Percentiles rank a stretch among this genome's conserved stretches.
Evolutionary conservation across 768 basidiomycete genomes (phyloP).

Genomic region (Macrolepiota fuliginosa): DNA sequence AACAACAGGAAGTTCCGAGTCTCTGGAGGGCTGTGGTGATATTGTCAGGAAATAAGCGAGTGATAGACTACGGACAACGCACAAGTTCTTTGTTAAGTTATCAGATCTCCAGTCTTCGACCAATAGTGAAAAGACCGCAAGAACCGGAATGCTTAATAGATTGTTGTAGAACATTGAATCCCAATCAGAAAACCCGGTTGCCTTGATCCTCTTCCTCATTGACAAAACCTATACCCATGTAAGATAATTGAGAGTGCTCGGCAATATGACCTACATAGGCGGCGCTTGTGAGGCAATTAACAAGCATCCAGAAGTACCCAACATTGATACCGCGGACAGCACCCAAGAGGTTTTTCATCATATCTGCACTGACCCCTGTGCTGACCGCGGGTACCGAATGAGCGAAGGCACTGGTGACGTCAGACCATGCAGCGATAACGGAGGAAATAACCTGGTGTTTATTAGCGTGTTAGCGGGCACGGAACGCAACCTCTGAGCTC

Average conservation of each 20-base stretch:
- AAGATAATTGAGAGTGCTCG: not conserved
- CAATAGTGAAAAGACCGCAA: slow-evolving; percentile 77
- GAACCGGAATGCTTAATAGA: slow-evolving; percentile 87
- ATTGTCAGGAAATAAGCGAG: not conserved
- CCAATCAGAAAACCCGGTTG: slow-evolving; percentile 95
- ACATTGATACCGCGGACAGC: slow-evolving; percentile 56
- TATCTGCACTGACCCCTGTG: slow-evolving; percentile 30
- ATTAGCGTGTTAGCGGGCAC: not conserved
- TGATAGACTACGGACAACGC: slow-evolving; percentile 29
- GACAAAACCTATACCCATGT: slow-evolving; percentile 70
- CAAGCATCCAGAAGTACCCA: slow-evolving; percentile 96
- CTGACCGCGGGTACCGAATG: slow-evolving; percentile 33
- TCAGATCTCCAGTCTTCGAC: slow-evolving; percentile 87
- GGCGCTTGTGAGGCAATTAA: slow-evolving; percentile 89
- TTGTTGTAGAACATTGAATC: slow-evolving; percentile 99
- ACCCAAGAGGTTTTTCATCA: slow-evolving; percentile 39
- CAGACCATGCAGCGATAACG: slow-evolving; percentile 94
- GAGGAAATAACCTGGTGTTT: slow-evolving; percentile 78
- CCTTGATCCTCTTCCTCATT: slow-evolving; percentile 96
- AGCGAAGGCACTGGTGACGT: slow-evolving; percentile 54
- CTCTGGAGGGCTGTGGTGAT: slow-evolving; percentile 64
- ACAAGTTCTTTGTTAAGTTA: slow-evolving; percentile 87
- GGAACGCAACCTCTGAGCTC: slow-evolving; percentile 17
- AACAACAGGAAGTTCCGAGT: slow-evolving; percentile 76
- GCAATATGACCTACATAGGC: slow-evolving; percentile 65